Base-by-base conservation (phyloP, 202 grass and related monocot species). In the Elaeis oleifera region DNA sequence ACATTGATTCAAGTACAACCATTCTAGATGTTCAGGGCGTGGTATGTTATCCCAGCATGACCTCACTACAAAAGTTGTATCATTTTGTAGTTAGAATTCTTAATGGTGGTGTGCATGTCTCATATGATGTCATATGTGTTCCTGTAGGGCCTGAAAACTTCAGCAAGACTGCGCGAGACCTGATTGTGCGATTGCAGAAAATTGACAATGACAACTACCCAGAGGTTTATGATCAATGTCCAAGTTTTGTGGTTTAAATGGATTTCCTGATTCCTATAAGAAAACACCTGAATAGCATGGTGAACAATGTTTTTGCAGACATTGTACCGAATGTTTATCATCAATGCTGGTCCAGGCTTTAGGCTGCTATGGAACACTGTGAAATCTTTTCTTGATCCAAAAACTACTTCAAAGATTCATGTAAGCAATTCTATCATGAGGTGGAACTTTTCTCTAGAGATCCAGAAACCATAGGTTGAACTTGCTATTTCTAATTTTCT, bases 361-460 rank as follows among this genome's bases (percentile, higher is more conserved):
- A 84, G 84, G 74, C 65, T 97, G 26, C 65, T 97, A 56, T 97
- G 92, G 92, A 86, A 72, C 79, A 97, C 92, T 17, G 79, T 97
- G 18, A 96, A 96, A 65, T 80, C 81, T 27, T 96, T 96, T 68
- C 79, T 96, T 17, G 92, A 96, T 63, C 92, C 92, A 23, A 97
- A 97, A 69, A 97, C 87, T 64, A 91, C 92, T 49, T 85, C 84
- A n/a, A 97, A 97, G 71, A 97, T 97, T 85, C 92, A 97, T 73
- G 92, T 97, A 74, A 86, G 36, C 2, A 44, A 44, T 44, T n/a
- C 9, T 25, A 4, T 59, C 5, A 4, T 59, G 26, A 31, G 16
- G 16, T 17, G 36, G 36, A 13, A 27, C 26, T 31, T 31, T 1
- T 59, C 24, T 59, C 16, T 27, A 11, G 16, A 24, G 26, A 27